phyloP scores from a whole-genome alignment of 148 eudicot species.

The Heliosperma pusillum region DNA sequence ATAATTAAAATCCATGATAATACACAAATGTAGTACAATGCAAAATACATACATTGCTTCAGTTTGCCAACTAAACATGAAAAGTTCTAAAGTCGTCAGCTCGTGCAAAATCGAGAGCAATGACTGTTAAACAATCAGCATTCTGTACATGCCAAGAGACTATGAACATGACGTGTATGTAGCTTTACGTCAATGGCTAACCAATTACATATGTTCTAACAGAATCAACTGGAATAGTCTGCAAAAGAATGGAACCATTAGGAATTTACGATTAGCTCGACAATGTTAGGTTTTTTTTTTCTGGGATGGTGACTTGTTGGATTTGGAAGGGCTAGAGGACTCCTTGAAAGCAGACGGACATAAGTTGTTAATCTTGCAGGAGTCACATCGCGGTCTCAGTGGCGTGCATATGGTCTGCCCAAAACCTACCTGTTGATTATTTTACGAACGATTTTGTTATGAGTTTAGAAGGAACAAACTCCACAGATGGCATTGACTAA shows the following conservation, averaged over 20 bases:
- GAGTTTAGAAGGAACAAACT: background rate
- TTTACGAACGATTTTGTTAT: background rate
- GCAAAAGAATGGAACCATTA: background rate
- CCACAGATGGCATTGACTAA: background rate
- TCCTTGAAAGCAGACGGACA: constrained; percentile 94
- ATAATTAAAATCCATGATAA: background rate
- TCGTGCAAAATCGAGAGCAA: no score
- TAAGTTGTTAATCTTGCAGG: constrained; percentile 51
- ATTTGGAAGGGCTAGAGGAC: constrained; percentile 53
- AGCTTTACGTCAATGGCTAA: background rate
- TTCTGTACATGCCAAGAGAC: background rate
- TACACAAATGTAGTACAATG: background rate
- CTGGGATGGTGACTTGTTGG: constrained; percentile 35
- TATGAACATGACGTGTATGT: background rate
- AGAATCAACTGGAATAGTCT: background rate
- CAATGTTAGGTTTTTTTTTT: constrained; percentile 10
- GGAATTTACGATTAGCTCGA: background rate
- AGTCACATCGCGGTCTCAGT: constrained; percentile 64
- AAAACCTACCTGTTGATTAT: constrained; percentile 67
- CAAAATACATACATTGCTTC: background rate
- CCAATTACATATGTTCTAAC: background rate
- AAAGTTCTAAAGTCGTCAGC: no score
- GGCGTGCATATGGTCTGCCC: constrained; percentile 96
- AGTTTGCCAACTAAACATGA: no score
- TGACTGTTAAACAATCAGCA: no score